Percentiles rank a stretch among this genome's conserved stretches.
Conservation (phyloP, 1,284 basidiomycete genomes). For the Austroboletus novae-zelandiae region DNA sequence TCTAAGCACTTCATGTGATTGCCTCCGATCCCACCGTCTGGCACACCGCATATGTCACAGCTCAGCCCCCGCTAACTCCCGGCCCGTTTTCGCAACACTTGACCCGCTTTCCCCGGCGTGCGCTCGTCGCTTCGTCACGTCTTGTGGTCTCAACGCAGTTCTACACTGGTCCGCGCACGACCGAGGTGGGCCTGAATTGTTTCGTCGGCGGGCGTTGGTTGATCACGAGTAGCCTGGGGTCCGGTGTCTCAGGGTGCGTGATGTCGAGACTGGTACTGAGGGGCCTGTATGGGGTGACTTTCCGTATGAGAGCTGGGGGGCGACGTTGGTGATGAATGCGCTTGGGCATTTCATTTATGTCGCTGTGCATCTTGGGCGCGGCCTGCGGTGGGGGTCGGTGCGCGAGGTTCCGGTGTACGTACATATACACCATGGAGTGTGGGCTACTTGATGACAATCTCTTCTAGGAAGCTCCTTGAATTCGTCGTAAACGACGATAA, state of each 20-base stretch:
- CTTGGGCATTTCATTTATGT: slow-evolving; percentile 17
- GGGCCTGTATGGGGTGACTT: slow-evolving; percentile 15
- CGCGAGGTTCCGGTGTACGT: slow-evolving; percentile 19
- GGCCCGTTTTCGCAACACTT: slow-evolving; percentile 21
- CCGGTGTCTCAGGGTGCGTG: slow-evolving; percentile 8
- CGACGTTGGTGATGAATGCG: slow-evolving; percentile 9
- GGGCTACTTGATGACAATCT: neutral
- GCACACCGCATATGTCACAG: slow-evolving; percentile 9
- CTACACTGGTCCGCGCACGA: slow-evolving; percentile 5
- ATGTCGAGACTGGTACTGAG: slow-evolving; percentile 15
- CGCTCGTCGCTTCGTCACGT: slow-evolving; percentile 17
- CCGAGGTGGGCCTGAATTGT: slow-evolving; percentile 4
- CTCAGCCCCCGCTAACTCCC: slow-evolving; percentile 14
- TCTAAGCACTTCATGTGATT: slow-evolving; percentile 15
- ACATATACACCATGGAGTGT: neutral
- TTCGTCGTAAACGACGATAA: slow-evolving; percentile 17
- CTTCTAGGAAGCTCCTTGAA: slow-evolving; percentile 16
- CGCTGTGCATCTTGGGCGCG: slow-evolving; percentile 12
- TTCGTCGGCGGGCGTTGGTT: slow-evolving; percentile 20
- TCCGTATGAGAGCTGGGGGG: slow-evolving; percentile 9
- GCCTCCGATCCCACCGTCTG: slow-evolving; percentile 13
- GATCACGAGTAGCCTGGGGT: slow-evolving; percentile 13
- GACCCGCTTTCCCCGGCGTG: slow-evolving; percentile 10
- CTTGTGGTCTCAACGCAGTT: slow-evolving; percentile 8
- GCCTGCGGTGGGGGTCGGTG: no score